Base-by-base conservation (phyloP, 331 rosid genomes). In the Arachis monticola region DNA sequence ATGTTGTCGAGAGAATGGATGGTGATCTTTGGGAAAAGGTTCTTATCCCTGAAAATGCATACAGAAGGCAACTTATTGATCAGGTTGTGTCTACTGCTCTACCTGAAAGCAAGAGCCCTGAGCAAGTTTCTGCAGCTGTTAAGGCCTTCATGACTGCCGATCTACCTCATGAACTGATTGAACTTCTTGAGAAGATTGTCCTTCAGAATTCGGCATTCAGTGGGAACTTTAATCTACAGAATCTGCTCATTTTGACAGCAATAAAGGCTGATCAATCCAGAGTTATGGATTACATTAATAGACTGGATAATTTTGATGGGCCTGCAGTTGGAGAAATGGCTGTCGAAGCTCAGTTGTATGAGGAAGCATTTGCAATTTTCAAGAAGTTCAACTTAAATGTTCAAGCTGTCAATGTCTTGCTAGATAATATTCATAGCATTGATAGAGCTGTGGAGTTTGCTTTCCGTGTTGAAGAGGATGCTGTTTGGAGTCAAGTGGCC, bases 51-150 rank as follows among this genome's bases (percentile, higher is more conserved):
- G 99, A 95, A 10, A 95, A 95, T 88, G 83, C 45, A 46, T 95
- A 74, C 71, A 87, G 99, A 83, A 92, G 98, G 82, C 99, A 95
- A 82, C 93, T 95, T 62, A 95, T 95, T 58, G 99, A 92, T 89
- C 99, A 95, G 83, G 97, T 95, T 64, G 98, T 95, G 57, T 92
- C 99, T 64, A 92, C 99, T 51, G 99, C 99, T 83, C 85, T 95
- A 81, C 99, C 99, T 7, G 99, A 95, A 84, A 95, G 99, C 98
- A 95, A 95, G 87, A 95, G 98, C 83, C 99, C 99, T 4, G 99
- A 95, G 74, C 99, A 95, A 84, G 99, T 95, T 67, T 95, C 99
- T 78, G 99, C 99, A 17, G 84, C 99, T 80, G 99, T 95, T 73
- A 95, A 95, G 85, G 99, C 98, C 77, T 95, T 95, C 85, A 95